These are phyloP conservation scores for Davidsoniella neocaledoniae DNA, from an alignment of 2,329 filamentous ascomycete genomes.

Conservation along the genomic window DNA sequence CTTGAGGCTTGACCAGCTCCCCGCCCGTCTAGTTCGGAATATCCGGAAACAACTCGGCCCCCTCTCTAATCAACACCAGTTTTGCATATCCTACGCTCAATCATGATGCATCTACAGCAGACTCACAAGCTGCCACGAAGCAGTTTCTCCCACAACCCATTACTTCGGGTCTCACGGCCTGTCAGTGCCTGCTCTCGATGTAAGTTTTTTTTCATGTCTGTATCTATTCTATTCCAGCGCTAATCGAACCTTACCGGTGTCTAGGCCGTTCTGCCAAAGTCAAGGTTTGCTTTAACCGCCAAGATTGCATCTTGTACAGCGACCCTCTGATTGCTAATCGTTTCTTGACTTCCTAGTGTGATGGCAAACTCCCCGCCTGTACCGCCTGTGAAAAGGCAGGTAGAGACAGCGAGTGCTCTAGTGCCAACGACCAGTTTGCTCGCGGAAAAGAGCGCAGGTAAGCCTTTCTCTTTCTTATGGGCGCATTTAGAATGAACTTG, in stretches of 20 bases:
- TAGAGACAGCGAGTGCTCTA: conserved; percentile 72
- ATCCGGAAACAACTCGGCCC: too few relatives aligned
- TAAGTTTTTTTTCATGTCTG: conserved; percentile 17
- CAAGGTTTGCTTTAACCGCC: conserved; percentile 38
- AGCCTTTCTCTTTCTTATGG: conserved; percentile 12
- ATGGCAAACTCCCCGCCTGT: conserved; percentile 88
- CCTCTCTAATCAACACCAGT: too few relatives aligned
- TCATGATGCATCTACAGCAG: conserved; percentile 14
- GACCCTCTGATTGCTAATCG: conserved; percentile 1
- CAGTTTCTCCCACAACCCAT: conserved; percentile 37
- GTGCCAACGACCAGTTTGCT: conserved; percentile 89
- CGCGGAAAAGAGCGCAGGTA: conserved; percentile 84
- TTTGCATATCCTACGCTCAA: conserved; percentile 16
- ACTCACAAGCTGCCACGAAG: conserved; percentile 21
- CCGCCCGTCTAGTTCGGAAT: too few relatives aligned
- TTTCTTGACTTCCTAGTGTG: conserved; percentile 40
- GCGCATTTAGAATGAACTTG: neutral
- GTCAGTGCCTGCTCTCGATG: conserved; percentile 70
- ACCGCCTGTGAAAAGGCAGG: conserved; percentile 89
- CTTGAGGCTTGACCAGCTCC: too few relatives aligned
- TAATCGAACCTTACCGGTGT: neutral
- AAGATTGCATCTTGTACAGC: neutral
- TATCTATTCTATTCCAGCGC: neutral
- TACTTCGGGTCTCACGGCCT: conserved; percentile 58
- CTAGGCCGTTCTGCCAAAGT: conserved; percentile 78